Base-by-base conservation (phyloP, 1,139 yeast genomes). In the Suhomyces bokatorum region DNA sequence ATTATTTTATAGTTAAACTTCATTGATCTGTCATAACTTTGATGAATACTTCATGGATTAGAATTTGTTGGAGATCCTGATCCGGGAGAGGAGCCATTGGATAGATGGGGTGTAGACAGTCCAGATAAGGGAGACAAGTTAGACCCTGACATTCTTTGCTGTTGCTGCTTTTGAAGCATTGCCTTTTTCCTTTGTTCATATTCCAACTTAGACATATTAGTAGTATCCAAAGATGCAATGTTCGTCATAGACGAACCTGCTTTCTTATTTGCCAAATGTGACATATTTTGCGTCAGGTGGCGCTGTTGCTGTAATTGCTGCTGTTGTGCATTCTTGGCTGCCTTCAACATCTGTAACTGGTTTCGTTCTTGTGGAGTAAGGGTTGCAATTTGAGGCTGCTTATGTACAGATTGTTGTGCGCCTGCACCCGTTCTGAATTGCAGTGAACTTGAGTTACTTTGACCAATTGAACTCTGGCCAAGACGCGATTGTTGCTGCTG, bases 311-410 rank as follows among this genome's bases (percentile, higher is more conserved):
- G 63, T 12, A 53, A 58, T 13, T 54, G 62, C 42, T 59, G 66
- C 45, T 58, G 63, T 34, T 66, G 70, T n/a, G 66, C 60, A 39
- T 57, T 58, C 48, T 66, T 64, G 6, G 65, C 64, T 6, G 70
- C 69, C 47, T 68, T 69, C 38, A 69, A 51, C 70, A 67, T 67
- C 43, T 67, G 73, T 15, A 69, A 51, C 51, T 69, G 74, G 40
- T 59, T 66, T 37, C 72, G 53, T 47, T 68, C 74, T 46, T 69
- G 73, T 2, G 73, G 70, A 1, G 72, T 66, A 35, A 69, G 56
- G 2, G 66, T 59, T 4, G 70, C 69, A 12, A 64, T 50, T 47
- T 63, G 70, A 8, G 60, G 58, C 38, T 58, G 65, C 39, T 59
- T 60, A 20, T 52, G 58, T 15, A 22, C 40, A 12, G 42, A 31